Base-by-base conservation (phyloP, 163 green algal species). In the Chlamydomonas reinhardtii region DNA sequence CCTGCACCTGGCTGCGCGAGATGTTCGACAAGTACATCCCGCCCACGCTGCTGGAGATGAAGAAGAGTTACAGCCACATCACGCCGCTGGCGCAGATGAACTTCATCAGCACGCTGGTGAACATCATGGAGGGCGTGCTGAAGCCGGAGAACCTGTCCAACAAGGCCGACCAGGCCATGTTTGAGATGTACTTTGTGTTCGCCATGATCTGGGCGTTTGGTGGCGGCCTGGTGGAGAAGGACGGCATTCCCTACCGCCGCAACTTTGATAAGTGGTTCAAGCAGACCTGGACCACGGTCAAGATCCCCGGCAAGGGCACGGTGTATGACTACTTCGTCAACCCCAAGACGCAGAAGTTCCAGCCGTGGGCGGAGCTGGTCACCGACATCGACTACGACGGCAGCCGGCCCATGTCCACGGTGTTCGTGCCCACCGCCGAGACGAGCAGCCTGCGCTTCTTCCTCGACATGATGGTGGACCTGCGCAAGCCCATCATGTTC, bases 251-350 rank as follows among this genome's bases (percentile, higher is more conserved):
- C 81, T 97, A 98, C 90, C 89, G 86, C 48, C 90, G 92, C 80
- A 96, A 96, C 90, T 98, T 97, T 89, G 94, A 97, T 92, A 97
- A 97, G 89, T 98, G 94, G 94, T 98, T 94, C 90, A 97, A 97
- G 92, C 71, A 90, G 37, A 95, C 89, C 0, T 98, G 93, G 93
- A 96, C 93, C 8, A 92, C 92, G 27, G 93, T 98, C 62, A 96
- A 96, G 89, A 94, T 97, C 73, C 95, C 95, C 31, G 92, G 94
- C 77, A 95, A 95, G 91, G 95, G 95, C 86, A 96, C 91, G 22
- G 91, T 98, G 54, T 98, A 95, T 79, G 95, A 98, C 90, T 98
- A 96, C 94, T 96, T 94, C 87, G 92, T 97, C 81, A 96, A 97
- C 90, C 88, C 91, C 84, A 97, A 98, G 93, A 96, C 91, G n/a